These are phyloP conservation scores for Ramichloridium luteum DNA, from an alignment of 2,329 filamentous ascomycete genomes.

Conservation along the genomic window DNA sequence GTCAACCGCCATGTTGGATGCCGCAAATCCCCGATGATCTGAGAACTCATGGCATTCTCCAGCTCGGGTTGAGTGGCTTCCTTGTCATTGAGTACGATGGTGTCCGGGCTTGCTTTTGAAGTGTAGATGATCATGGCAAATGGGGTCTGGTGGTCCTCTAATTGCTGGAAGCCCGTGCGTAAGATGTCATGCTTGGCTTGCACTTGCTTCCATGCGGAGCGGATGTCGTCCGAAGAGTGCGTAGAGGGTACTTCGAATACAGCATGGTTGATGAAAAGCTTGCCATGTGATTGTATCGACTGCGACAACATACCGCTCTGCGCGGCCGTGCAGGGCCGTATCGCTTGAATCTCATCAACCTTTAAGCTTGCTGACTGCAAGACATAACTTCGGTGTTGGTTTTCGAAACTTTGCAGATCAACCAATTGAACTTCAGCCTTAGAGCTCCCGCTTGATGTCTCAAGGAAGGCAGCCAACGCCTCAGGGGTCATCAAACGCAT, in stretches of 20 bases:
- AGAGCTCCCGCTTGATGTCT: conserved; percentile 1
- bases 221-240: conserved; percentile 33
- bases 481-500: conserved; percentile 40
- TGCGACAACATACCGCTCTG: conserved; percentile 71
- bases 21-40: conserved; percentile 36
- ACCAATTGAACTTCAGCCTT: conserved; percentile 17
- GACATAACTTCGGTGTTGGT: conserved; percentile 27
- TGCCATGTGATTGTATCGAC: conserved; percentile 54
- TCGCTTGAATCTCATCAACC: conserved; percentile 35
- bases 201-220: conserved; percentile 47
- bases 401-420: conserved; percentile 42
- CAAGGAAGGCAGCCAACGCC: conserved; percentile 12
- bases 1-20: conserved; percentile 52
- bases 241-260: conserved; percentile 38
- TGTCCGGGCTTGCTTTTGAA: conserved; percentile 7
- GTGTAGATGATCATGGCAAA: conserved; percentile 65
- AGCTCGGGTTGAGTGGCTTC: conserved; percentile 22
- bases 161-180: conserved; percentile 57
- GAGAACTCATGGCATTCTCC: conserved; percentile 4
- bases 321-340: conserved; percentile 67
- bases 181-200: conserved; percentile 55
- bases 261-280: conserved; percentile 65
- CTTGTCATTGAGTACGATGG: conserved; percentile 4
- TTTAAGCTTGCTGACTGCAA: conserved; percentile 23
- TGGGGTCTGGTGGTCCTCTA: conserved; percentile 46